A percentile compares a stretch with the other conserved stretches of the same genome.
Conservation (phyloP, 2,329 filamentous ascomycete species). For the Kalmusia sp. region DNA sequence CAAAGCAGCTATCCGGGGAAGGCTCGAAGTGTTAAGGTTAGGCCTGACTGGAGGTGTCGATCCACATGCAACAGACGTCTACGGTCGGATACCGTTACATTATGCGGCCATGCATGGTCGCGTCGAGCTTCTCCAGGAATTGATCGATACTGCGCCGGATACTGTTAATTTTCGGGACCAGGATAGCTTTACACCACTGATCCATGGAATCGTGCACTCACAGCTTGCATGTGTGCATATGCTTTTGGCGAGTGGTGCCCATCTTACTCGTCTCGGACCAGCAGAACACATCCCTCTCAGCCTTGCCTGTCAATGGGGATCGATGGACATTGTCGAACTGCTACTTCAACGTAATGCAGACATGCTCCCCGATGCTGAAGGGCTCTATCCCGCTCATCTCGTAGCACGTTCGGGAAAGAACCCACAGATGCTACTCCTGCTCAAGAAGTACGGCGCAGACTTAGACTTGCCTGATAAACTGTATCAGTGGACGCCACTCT, state of each 20-base stretch:
- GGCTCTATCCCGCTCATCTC: constrained; percentile 94
- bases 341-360: constrained; percentile 80
- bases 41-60: constrained; percentile 80
- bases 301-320: constrained; percentile 92
- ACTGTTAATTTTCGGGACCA: constrained; percentile 91
- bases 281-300: constrained; percentile 94
- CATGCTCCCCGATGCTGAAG: constrained; percentile 93
- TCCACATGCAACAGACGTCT: constrained; percentile 84
- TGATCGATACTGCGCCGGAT: constrained; percentile 72
- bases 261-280: constrained; percentile 84
- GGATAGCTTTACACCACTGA: constrained; percentile 95
- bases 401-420: constrained; percentile 88
- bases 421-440: constrained; percentile 77
- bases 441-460: constrained; percentile 87
- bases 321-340: constrained; percentile 81
- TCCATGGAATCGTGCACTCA: constrained; percentile 91
- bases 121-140: constrained; percentile 78
- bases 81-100: constrained; percentile 90
- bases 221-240: constrained; percentile 80
- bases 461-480: constrained; percentile 93
- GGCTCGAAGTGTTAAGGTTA: constrained; percentile 76
- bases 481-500: constrained; percentile 95
- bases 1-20: constrained; percentile 94
- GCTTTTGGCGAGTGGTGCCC: constrained; percentile 78
- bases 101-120: constrained; percentile 96